A percentile compares a stretch with the other conserved stretches of the same genome.
phyloP scores from a whole-genome alignment of 2,329 filamentous ascomycete genomes.

The Xylariaceae sp. region DNA sequence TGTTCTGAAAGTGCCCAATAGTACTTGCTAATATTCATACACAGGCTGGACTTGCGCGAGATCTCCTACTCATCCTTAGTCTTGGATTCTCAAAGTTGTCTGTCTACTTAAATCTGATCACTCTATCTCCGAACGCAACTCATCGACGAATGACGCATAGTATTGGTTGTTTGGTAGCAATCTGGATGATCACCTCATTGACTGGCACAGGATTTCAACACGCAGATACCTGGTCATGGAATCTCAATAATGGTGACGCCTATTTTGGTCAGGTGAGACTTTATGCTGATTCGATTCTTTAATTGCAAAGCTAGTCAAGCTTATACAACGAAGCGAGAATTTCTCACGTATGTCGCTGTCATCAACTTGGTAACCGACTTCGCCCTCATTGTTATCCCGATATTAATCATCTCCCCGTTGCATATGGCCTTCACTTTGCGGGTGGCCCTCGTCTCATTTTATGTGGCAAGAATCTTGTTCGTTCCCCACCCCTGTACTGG shows the following conservation, averaged over 20 bases:
- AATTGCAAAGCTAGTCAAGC: neutral
- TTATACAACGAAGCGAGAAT: slow-evolving; percentile 5
- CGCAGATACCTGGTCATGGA: neutral
- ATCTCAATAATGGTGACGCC: neutral
- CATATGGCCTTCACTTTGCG: slow-evolving; percentile 18
- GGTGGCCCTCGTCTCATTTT: slow-evolving; percentile 19
- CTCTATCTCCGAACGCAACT: slow-evolving; percentile 1
- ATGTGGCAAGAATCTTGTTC: slow-evolving; percentile 23
- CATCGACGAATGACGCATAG: neutral
- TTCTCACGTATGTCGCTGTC: slow-evolving; percentile 20
- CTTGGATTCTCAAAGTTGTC: slow-evolving; percentile 13
- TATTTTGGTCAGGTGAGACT: neutral
- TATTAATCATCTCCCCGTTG: slow-evolving; percentile 18
- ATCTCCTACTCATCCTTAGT: neutral
- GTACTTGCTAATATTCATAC: slow-evolving; percentile 4
- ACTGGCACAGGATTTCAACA: slow-evolving; percentile 10
- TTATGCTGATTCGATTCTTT: neutral
- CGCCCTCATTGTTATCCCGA: slow-evolving; percentile 20
- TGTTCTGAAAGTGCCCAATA: neutral
- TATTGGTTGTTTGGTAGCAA: neutral
- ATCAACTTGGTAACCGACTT: slow-evolving; percentile 23
- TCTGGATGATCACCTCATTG: slow-evolving; percentile 4
- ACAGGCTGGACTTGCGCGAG: slow-evolving; percentile 15
- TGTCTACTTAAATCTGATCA: slow-evolving; percentile 3
- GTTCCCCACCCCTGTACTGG: neutral